Evolutionary conservation across 75 land plant species (phyloP), one percentile per base, ranked within the genome.

Genomic region (Gnetum montanum): DNA sequence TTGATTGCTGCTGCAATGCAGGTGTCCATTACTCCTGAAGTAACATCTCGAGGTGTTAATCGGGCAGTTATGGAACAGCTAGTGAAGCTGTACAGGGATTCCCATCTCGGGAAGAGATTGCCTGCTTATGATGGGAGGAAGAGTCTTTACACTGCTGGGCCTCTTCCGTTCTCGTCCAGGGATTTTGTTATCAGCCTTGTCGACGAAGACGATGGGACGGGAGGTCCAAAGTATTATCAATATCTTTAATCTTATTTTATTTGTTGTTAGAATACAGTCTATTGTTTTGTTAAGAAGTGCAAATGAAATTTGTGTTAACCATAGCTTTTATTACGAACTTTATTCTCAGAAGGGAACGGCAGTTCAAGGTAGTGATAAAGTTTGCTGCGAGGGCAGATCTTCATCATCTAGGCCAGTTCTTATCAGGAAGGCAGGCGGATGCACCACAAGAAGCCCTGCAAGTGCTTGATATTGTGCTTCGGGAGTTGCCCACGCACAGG

Each of bases 381-480:
- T 83, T 93, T 49, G 98, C 96, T 43, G 90, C 96, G 18, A 82
- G 83, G 10, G 98, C 86, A 31, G 96, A 93, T 46, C 72, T 93
- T 31, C 98, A 93, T 33, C 96, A 93, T 59, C 70, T 93, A 31
- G 96, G 81, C 15, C 62, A 85, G 54, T 93, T 93, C 47, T 62
- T 93, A 43, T 76, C 75, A 29, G 98, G 98, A 18, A 77, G 70
- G 41, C 96, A 85, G 31, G 87, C 96, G 5, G 98, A 93, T 85
- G 91, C 96, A 3, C 98, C 98, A 1, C 98, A 93, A 58, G 98
- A 93, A 67, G 98, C 98, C 2, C 71, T 93, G 7, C 98, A 93
- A 45, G 96, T 93, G 37, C 82, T 93, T 11, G 98, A 93, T 58
- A 90, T 93, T 63, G 98, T 90, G 6, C 59, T 93, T 27, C 86